Evolutionary conservation across 768 basidiomycete species (phyloP), one percentile per base, ranked within the genome.

Genomic region (Antrodiella citrinella): DNA sequence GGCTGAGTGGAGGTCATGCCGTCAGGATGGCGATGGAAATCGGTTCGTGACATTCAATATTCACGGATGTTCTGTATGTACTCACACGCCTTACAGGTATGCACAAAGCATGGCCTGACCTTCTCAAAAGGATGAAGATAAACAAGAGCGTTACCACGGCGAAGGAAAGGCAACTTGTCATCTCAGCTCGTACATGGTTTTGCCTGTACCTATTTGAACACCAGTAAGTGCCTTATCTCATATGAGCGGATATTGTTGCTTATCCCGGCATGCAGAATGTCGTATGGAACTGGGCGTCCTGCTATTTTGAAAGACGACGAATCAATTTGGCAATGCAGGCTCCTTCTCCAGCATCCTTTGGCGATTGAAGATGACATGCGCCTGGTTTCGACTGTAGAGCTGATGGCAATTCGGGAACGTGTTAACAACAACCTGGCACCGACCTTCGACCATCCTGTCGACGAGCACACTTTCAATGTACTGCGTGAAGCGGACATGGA

Each of bases 21-120:
- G 91, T 96, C 7, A 79, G 93, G 46, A 93, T 97, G 90, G 93
- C 91, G 38, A 82, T 96, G 75, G 94, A 97, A 62, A 72, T 94
- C 47, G 91, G 90, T 89, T 62, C 64, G 82, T 66, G 1, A 21
- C 26, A 11, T 7, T 45, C 20, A 15, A 10, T 21, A 10, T 18
- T 15, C 20, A 35, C 9, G n/a, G n/a, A 18, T 24, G 25, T 15
- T 10, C 10, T 25, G n/a, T 18, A 13, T 39, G 12, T 45, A 38
- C 10, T 24, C 5, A 41, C 23, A 35, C 38, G 44, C 43, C 39
- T 39, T 52, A 30, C 59, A 91, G 88, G 88, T 19, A 80, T 95
- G 76, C 90, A 96, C 65, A 85, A 87, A 63, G 89, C 93, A 23
- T 97, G 94, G 87, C 85, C 91, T 11, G 78, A 75, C 60, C 72